Base-by-base conservation (phyloP, 2,329 filamentous ascomycete genomes). In the Ophiostoma tasmaniense region DNA sequence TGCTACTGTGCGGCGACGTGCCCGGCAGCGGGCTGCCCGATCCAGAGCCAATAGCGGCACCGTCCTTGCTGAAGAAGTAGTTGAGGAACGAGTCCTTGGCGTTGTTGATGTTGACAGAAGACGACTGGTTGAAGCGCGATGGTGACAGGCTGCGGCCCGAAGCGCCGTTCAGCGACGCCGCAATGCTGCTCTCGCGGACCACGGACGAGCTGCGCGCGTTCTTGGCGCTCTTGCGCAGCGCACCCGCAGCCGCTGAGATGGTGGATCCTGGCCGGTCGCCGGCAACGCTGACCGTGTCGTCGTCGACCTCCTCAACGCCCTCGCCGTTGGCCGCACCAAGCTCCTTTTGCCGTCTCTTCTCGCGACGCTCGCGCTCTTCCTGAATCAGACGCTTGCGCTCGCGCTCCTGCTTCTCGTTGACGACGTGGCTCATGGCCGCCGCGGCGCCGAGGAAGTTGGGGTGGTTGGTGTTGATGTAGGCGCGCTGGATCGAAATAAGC, bases 391-490 rank as follows among this genome's bases (percentile, higher is more conserved):
- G 86, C 78, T 92, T 93, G 78, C 92, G 90, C 79, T 99, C 94
- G 74, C 93, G 90, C 73, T 99, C 95, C 77, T 98, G 93, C 80
- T 95, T 97, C 76, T 90, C 94, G 76, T 88, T 91, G 71, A 99
- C 96, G 64, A 99, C 94, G 65, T 95, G 93, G 73, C 92, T 94
- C 95, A 99, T 99, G 72, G 95, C 95, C 45, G 93, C 94, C 28
- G 95, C 94, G 20, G 95, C 95, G 62, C 95, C 95, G 20, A 98
- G 87, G 82, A 99, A 99, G 79, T 99, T 99, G 66, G 95, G 95
- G 77, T 99, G 95, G 76, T 99, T 99, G 59, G 95, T 99, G 82
- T 99, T 99, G 81, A 99, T 98, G 80, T 99, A 99, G 25, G 95
- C 95, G 73, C 95, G 87, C 80, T 99, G 95, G 71, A 99, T 99